Percentiles rank a stretch among this genome's conserved stretches.
phyloP scores from a whole-genome alignment of 768 basidiomycete genomes.

The Termitomyces sp. region DNA sequence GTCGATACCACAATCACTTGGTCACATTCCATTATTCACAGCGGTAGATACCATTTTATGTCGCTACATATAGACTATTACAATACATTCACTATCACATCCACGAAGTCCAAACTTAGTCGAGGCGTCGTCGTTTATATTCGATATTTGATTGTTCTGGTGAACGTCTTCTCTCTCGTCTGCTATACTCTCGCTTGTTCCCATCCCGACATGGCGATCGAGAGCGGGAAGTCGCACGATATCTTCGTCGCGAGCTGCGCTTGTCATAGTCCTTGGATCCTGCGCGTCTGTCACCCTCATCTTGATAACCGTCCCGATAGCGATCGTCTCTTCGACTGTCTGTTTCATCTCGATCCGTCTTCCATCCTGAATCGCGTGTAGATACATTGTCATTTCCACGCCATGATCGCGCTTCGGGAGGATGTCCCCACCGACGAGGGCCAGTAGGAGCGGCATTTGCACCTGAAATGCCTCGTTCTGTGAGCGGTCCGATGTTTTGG shows the following conservation, averaged over 20 bases:
- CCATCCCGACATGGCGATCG: slow-evolving; percentile 26
- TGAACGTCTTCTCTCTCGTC: slow-evolving; percentile 28
- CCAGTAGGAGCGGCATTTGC: slow-evolving; percentile 30
- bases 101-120: slow-evolving; percentile 28
- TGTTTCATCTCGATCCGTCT: slow-evolving; percentile 21
- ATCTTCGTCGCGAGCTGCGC: slow-evolving; percentile 24
- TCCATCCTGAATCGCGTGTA: slow-evolving; percentile 24
- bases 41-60: background rate
- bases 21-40: background rate
- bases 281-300: slow-evolving; percentile 5
- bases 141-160: slow-evolving; percentile 28
- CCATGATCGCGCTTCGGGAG: slow-evolving; percentile 32
- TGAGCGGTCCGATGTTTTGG: slow-evolving; percentile 41
- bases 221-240: slow-evolving; percentile 27
- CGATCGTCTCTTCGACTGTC: slow-evolving; percentile 21
- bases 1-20: background rate
- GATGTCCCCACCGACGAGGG: slow-evolving; percentile 30
- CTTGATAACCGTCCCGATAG: slow-evolving; percentile 7
- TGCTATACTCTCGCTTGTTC: slow-evolving; percentile 19
- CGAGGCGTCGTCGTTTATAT: slow-evolving; percentile 55
- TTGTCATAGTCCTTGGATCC: slow-evolving; percentile 24
- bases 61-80: background rate
- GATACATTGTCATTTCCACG: slow-evolving; percentile 20
- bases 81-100: background rate
- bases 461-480: slow-evolving; percentile 29